Percentiles rank a stretch among this genome's conserved stretches.
phyloP scores from a whole-genome alignment of 257 asterid genomes.

The Mentha longifolia region DNA sequence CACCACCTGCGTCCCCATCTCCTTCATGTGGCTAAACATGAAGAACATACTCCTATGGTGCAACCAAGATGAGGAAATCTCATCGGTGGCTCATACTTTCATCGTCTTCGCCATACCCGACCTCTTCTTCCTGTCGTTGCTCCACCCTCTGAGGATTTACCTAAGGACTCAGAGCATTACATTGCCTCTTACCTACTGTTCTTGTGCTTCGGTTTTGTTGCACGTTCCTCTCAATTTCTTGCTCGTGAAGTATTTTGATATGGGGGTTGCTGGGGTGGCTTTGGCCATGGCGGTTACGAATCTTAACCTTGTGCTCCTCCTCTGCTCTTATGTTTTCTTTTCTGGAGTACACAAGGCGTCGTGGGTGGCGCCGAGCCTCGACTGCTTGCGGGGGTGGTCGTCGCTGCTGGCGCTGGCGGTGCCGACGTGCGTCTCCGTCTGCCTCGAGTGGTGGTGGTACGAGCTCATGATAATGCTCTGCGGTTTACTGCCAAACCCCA shows the following conservation, averaged over 20 bases:
- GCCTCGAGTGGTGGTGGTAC: slow-evolving; percentile 99
- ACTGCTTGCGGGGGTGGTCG: slow-evolving; percentile 80
- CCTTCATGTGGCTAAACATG: slow-evolving; percentile 90
- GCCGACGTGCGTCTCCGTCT: slow-evolving; percentile 86
- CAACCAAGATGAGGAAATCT: slow-evolving; percentile 81
- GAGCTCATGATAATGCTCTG: slow-evolving; percentile 89
- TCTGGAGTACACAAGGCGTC: slow-evolving; percentile 72
- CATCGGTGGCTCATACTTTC: slow-evolving; percentile 74
- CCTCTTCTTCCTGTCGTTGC: slow-evolving; percentile 73
- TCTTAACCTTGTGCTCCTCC: slow-evolving; percentile 63
- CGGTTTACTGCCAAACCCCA: slow-evolving; percentile 71
- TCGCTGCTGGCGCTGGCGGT: slow-evolving; percentile 60
- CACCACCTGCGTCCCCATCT: slow-evolving; percentile 72
- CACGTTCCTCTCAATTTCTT: slow-evolving; percentile 80
- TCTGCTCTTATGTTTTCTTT: slow-evolving; percentile 52
- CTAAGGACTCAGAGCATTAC: slow-evolving; percentile 78
- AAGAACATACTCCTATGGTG: slow-evolving; percentile 67
- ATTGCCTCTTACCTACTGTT: slow-evolving; percentile 74
- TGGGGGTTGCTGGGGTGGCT: slow-evolving; percentile 84
- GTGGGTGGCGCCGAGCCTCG: slow-evolving; percentile 71
- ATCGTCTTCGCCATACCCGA: slow-evolving; percentile 83
- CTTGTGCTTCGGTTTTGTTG: slow-evolving; percentile 56
- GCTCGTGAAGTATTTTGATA: slow-evolving; percentile 49
- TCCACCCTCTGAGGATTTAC: slow-evolving; percentile 79
- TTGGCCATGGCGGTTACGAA: slow-evolving; percentile 84